Base-by-base conservation (phyloP, 2,329 filamentous ascomycete species). In the Ambrosiella beaveri region DNA sequence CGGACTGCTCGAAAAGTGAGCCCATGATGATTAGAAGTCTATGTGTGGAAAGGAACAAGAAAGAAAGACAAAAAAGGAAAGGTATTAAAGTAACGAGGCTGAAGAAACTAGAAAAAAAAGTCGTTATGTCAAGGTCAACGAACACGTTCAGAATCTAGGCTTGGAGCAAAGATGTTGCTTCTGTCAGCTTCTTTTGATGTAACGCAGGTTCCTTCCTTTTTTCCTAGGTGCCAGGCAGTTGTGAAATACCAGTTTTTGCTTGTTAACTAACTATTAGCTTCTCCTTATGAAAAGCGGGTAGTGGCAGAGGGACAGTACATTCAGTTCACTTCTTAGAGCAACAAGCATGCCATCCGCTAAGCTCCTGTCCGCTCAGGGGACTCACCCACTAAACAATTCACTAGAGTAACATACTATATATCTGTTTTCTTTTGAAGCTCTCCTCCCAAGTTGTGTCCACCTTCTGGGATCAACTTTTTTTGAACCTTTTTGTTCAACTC, bases 1-100 rank as follows among this genome's bases (percentile, higher is more conserved):
- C 82, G 68, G 89, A 86, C 74, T 93, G 87, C 75, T 96, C 89
- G 69, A 97, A 98, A 73, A 98, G 89, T 69, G 88, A 87, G 71
- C 88, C 84, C 93, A 98, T 98, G 63, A 62, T 67, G 61, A 54
- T 54, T 40, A 54, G 38, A 41, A 57, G 50, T 59, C 47, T 60
- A 50, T 58, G 45, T 36, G 36, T 47, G 38, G 45, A 19, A 44
- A 57, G 54, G 38, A 19, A 54, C 36, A 12, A 38, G 7, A 51
- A 37, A 40, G 8, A 55, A 58, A 54, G 38, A 52, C 27, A 51
- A 57, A 44, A 27, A 41, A 45, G 37, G 49, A 53, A 54, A 40
- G 37, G 52, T 41, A 41, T 17, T 19, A 49, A 49, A 50, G 41
- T 57, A 38, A 49, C 41, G 15, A 47, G 45, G 54, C 41, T 38